Conservation (phyloP, 176 grass and related monocot species). For the bread wheat (Triticum aestivum) region IWGSC_CS_RefSeq_v2.1 NC_057804.1:652512971-652513470, state of each 20-base stretch:
- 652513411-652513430: conserved; percentile 48
- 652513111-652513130: conserved; percentile 25
- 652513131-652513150: too few species aligned
- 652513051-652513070: conserved; percentile 57
- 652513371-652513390: conserved; percentile 59
- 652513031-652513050: conserved; percentile 29
- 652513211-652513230: neutral
- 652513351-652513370: conserved; percentile 44
- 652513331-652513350: conserved; percentile 64
- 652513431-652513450: conserved; percentile 35
- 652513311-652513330: conserved; percentile 63
- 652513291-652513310: conserved; percentile 87
- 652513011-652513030: too few species aligned
- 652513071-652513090: conserved; percentile 96
- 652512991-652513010: too few species aligned
- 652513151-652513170: neutral
- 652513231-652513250: neutral
- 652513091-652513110: conserved; percentile 99
- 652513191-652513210: neutral
- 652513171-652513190: neutral
- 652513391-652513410: conserved; percentile 66
- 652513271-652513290: conserved; percentile 16
- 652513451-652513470: conserved; percentile 64
- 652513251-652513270: neutral
- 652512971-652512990: neutral